Base-by-base conservation (phyloP, 1,139 yeast genomes). In the Insectozyma bohioensis region DNA sequence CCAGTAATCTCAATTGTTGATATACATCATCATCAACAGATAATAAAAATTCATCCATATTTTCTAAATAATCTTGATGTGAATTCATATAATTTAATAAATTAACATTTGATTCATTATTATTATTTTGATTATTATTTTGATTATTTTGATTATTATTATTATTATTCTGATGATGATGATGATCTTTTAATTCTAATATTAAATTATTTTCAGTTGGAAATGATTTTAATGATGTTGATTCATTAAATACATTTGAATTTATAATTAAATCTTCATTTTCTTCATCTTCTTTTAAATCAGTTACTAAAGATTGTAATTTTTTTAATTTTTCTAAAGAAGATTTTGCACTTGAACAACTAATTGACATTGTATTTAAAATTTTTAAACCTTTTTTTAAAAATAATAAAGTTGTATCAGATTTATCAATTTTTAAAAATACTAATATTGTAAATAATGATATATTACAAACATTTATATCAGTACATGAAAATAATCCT, bases 401-500 rank as follows among this genome's bases (percentile, higher is more conserved):
- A 30, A 47, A 48, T 5, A 36, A 28, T 12, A 43, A 35, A 1
- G 51, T 47, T 12, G 47, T 45, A 18, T 41, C 43, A 8, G 51
- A 43, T 13, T 40, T 33, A 30, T 47, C 51, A n/a, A 47, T 40
- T 18, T 42, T 45, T n/a, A 47, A 33, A 20, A 42, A 47, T 2
- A 45, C 42, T 12, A 47, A 42, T 5, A 48, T 42, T 18, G 48
- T 43, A 33, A 47, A 47, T 12, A 47, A 30, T 5, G 47, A 41
- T 12, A 46, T 27, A 28, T 45, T 47, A 30, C 51, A 46, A 16
- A 46, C 45, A 29, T 45, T 45, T 2, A 47, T 39, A 28, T 47
- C 52, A 4, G 51, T 44, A 19, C 47, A 45, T 17, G 51, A 46
- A 26, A 45, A 47, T n/a, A 44, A 24, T 6, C 51, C 52, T 19